These are phyloP conservation scores for Vitis hybrid DNA, from an alignment of 177 flowering plant species.

Conservation along the genomic window DNA sequence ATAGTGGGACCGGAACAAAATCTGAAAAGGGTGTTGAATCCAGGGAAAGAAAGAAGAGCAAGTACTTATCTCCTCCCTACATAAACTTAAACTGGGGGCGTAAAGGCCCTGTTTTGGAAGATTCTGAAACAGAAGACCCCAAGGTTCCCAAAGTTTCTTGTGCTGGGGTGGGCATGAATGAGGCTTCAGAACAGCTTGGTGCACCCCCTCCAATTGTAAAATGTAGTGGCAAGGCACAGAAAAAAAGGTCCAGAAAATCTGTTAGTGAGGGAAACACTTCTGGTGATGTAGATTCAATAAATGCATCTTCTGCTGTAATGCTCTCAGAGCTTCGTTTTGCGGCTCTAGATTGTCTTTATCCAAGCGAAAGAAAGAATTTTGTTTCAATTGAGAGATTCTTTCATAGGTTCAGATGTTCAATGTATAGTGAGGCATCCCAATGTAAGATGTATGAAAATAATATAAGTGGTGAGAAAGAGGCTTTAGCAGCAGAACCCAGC, in stretches of 20 bases:
- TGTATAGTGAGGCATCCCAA: conserved; percentile 34
- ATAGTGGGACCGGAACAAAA: conserved; percentile 16
- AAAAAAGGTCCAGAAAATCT: conserved; percentile 27
- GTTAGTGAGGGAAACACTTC: conserved; percentile 10
- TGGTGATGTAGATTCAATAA: conserved; percentile 20
- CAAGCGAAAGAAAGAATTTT: conserved; percentile 31
- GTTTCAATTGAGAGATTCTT: conserved; percentile 39
- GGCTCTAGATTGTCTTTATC: conserved; percentile 48
- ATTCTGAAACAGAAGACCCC: conserved; percentile 24
- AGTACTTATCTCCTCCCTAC: conserved; percentile 73
- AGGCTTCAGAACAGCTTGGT: conserved; percentile 15
- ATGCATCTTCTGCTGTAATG: conserved; percentile 41
- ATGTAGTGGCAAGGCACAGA: conserved; percentile 32
- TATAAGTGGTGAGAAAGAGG: conserved; percentile 19
- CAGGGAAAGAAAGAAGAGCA: conserved; percentile 76
- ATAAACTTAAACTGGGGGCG: conserved; percentile 28
- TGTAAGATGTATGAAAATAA: conserved; percentile 16
- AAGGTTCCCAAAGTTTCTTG: conserved; percentile 16
- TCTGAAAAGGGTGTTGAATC: conserved; percentile 31
- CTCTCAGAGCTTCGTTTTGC: conserved; percentile 46
- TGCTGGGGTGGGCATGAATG: conserved; percentile 18
- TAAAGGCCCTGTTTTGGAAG: conserved; percentile 20
- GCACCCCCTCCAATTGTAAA: conserved; percentile 30
- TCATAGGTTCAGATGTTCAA: conserved; percentile 47
- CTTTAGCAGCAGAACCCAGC: conserved; percentile 6